Base-by-base conservation (phyloP, 176 grass and related monocot species). In the Elaeis guineensis region DNA sequence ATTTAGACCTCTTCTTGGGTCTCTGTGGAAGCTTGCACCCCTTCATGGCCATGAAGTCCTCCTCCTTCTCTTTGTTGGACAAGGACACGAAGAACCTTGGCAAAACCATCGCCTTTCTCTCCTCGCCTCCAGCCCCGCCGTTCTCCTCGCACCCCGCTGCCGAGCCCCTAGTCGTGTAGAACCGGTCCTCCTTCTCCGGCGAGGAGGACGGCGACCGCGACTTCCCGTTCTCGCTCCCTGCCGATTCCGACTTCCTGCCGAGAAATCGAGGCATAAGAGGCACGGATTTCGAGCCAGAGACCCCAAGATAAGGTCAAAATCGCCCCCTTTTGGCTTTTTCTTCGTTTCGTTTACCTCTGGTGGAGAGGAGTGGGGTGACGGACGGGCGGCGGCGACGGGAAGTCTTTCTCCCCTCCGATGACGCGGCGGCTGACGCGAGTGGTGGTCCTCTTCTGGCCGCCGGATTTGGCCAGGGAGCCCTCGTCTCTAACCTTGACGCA, bases 51-150 rank as follows among this genome's bases (percentile, higher is more conserved):
- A 98, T 77, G 68, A 98, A 98, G 51, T 98, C 94, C 76, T 98
- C 94, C 61, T 98, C 94, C 69, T 98, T 98, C 74, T 98, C 88
- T 80, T 98, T 98, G 30, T 86, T 98, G n/a, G 94, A 98, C 64
- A 98, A 69, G 8, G 94, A 78, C 29, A 98, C 83, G 74, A 93
- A 98, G 79, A 98, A 98, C 49, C 84, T 82, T 0, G 94, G 85
- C 57, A 93, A 66, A 0, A 73, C 56, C 1, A 66, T 67, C 15
- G 67, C 74, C 25, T 79, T 85, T 63, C 66, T 98, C 53, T 98
- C 88, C 30, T 98, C 84, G 39, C 72, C 52, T 21, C 58, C 77
- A 29, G 55, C 61, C 7, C 39, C 62, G 25, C 53, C 69, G 22
- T 68, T 52, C 65, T 28, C 65, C 18, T 68, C 65, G 65, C 52